Evolutionary conservation across 1,139 yeast species (phyloP), one percentile per base, ranked within the genome.

Genomic region (Yamadazyma triangularis): DNA sequence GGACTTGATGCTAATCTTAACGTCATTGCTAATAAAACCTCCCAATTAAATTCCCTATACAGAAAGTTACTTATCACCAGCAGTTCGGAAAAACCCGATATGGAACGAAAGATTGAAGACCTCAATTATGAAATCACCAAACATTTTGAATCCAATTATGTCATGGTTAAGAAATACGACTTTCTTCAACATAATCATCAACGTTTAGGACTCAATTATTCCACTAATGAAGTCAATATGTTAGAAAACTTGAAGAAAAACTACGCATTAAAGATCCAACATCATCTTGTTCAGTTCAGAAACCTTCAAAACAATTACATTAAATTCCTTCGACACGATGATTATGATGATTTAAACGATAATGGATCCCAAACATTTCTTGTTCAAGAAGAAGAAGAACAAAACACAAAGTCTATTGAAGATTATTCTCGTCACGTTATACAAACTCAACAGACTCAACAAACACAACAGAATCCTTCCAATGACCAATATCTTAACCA

Each of bases 231-330:
- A 45, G 49, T 77, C 25, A 64, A 72, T 29, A 80, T 91, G 67
- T 65, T 88, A 35, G 79, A 76, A 30, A 91, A 89, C 55, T 77
- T 86, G 61, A 84, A 86, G 55, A 83, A 86, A 47, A 79, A 79
- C 28, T 77, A 89, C 55, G 98, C 98, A 3, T 66, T 81, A 25
- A 80, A 81, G 51, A 81, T 93, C 24, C 97, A 91, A 53, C 80
- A 78, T 28, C 64, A 75, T 29, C 81, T 94, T 26, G 73, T 89
- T 16, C 70, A 71, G 31, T 91, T 89, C 58, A 65, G 98, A 33
- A 85, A 86, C 48, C 64, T 89, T 48, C 99, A 91, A 54, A 86
- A 89, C 46, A 80, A 83, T 45, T 93, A 91, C 50, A 78, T 93
- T 50, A 83, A 85, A 47, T 77, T 79, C 45, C 58, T 83, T 35